Conservation (phyloP, 148 eudicot species). For the Salicornia ramosissima region DNA sequence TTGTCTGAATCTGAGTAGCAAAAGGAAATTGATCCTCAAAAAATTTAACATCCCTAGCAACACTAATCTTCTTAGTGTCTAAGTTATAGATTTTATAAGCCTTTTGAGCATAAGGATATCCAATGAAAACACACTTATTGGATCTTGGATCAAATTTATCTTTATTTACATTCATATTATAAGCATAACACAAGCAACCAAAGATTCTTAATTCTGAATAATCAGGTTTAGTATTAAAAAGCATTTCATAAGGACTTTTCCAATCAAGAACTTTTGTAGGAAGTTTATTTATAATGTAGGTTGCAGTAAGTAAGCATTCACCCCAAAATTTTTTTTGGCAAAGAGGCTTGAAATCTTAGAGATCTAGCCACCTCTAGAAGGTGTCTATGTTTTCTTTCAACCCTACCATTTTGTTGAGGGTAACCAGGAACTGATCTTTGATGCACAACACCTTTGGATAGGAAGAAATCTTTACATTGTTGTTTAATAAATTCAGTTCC, state of each 20-base stretch:
- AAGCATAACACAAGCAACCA: not conserved
- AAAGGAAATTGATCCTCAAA: not conserved
- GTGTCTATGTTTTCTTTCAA: not conserved
- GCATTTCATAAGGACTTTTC: not conserved
- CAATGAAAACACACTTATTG: not conserved
- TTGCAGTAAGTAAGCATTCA: not conserved
- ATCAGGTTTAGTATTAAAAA: not conserved
- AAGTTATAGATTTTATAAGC: not conserved
- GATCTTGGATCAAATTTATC: not conserved
- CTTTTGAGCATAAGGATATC: not conserved
- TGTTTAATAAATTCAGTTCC: not conserved
- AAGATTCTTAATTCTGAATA: not conserved
- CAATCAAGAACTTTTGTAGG: not conserved
- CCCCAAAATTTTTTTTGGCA: not conserved
- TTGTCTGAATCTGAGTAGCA: no score
- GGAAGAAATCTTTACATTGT: not conserved
- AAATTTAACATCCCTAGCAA: not conserved
- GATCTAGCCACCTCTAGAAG: not conserved
- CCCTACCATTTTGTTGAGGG: not conserved
- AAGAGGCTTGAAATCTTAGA: not conserved
- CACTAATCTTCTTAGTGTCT: not conserved
- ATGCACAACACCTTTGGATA: not conserved
- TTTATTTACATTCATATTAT: not conserved
- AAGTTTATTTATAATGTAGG: not conserved
- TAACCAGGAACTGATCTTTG: not conserved